Conservation (phyloP, 2,329 filamentous ascomycete genomes). For the Phoma sp. region DNA sequence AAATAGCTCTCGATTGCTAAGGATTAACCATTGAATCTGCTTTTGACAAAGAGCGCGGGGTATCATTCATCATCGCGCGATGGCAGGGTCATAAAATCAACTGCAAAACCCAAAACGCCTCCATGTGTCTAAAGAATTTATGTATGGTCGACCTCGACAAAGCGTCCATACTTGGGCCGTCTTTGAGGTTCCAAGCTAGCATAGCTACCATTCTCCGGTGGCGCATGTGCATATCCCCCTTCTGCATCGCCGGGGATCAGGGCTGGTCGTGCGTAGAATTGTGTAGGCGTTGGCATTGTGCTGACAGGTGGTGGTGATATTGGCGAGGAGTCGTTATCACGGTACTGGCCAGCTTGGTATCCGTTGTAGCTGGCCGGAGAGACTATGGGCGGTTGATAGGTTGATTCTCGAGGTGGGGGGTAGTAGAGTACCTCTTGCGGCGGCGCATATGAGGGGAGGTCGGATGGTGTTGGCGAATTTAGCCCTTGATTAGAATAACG, state of each 20-base stretch:
- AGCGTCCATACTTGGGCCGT: constrained; percentile 13
- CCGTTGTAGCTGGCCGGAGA: constrained; percentile 23
- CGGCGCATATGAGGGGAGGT: constrained; percentile 12
- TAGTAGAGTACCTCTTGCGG: constrained; percentile 35
- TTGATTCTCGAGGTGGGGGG: constrained; percentile 31
- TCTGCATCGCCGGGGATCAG: neutral
- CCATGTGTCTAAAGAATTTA: constrained; percentile 1
- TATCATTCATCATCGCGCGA: constrained; percentile 8
- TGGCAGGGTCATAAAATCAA: neutral
- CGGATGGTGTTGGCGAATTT: constrained; percentile 29
- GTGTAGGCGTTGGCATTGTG: constrained; percentile 37
- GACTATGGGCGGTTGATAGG: constrained; percentile 20
- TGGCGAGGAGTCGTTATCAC: constrained; percentile 17
- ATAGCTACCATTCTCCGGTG: neutral
- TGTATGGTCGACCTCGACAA: constrained; percentile 15
- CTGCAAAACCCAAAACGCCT: constrained; percentile 4
- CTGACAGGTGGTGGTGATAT: constrained; percentile 8
- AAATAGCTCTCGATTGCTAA: too few relatives aligned
- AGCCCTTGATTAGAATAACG: constrained; percentile 33
- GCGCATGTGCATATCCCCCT: neutral
- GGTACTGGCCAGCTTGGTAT: constrained; percentile 26
- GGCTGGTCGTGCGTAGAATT: constrained; percentile 43
- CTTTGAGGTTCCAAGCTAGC: neutral
- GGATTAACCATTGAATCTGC: neutral
- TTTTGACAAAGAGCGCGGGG: constrained; percentile 6